A percentile compares a stretch with the other conserved stretches of the same genome.
phyloP scores from a whole-genome alignment of 2,329 filamentous ascomycete genomes.

The Cladosporium sp. region DNA sequence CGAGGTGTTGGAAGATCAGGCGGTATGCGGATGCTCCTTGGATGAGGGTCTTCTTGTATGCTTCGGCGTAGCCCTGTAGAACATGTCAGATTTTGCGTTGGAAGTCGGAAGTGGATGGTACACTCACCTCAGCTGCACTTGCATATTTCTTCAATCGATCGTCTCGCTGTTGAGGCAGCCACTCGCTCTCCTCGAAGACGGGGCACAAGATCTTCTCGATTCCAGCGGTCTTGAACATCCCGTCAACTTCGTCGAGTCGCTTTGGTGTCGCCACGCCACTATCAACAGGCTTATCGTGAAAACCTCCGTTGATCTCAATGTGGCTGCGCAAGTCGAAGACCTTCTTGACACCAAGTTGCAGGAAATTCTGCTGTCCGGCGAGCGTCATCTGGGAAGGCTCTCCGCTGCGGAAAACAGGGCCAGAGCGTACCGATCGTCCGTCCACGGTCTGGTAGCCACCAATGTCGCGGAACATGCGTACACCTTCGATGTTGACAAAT shows the following conservation, averaged over 20 bases:
- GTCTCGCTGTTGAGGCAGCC: conserved; percentile 47
- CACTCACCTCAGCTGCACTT: conserved; percentile 7
- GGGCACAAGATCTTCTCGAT: conserved; percentile 53
- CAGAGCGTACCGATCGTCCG: conserved; percentile 44
- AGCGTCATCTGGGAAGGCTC: conserved; percentile 56
- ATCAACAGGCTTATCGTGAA: neutral
- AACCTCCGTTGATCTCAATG: conserved; percentile 37
- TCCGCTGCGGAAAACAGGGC: conserved; percentile 60
- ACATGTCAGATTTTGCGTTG: neutral
- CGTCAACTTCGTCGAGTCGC: neutral
- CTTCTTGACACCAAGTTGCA: conserved; percentile 50
- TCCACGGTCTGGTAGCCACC: conserved; percentile 48
- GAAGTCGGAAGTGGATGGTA: too few relatives aligned
- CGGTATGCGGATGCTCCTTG: conserved; percentile 48
- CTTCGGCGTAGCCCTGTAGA: conserved; percentile 52
- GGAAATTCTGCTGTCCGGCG: conserved; percentile 46
- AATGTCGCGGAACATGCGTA: conserved; percentile 63
- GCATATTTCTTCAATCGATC: conserved; percentile 5
- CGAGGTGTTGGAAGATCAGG: conserved; percentile 57
- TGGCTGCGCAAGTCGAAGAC: conserved; percentile 62
- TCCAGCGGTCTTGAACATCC: conserved; percentile 30
- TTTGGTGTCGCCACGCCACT: neutral
- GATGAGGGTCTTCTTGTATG: conserved; percentile 56
- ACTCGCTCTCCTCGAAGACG: conserved; percentile 57
- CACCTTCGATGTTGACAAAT: conserved; percentile 43